Percentiles rank a stretch among this genome's conserved stretches.
These are phyloP conservation scores for Monotropa hypopitys DNA, from an alignment of 179 eudicot species.

Conservation along the genomic window DNA sequence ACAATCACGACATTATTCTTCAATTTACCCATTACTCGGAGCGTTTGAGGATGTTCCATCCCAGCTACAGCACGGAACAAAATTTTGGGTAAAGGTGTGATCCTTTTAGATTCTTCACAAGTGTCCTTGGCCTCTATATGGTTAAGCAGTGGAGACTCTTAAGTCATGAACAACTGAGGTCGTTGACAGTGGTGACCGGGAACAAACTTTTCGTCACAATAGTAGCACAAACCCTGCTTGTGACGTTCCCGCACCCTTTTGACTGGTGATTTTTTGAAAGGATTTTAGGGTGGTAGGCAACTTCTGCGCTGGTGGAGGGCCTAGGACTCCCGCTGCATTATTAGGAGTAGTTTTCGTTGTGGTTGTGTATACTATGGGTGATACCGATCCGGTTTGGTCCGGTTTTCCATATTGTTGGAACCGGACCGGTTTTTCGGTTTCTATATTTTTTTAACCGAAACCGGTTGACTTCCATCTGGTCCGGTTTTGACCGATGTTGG, in stretches of 20 bases:
- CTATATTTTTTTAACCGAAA: no score
- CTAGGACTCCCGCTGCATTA: no score
- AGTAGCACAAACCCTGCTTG: conserved; percentile 5
- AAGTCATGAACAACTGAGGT: conserved; percentile 4
- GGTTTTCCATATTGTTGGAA: no score
- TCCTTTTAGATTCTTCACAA: neutral
- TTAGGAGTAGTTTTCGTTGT: no score
- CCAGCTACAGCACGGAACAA: conserved; percentile 11
- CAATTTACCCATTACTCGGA: conserved; percentile 2
- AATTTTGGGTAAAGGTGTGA: neutral
- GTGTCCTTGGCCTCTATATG: neutral
- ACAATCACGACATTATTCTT: conserved; percentile 6
- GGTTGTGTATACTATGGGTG: no score
- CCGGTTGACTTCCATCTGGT: no score
- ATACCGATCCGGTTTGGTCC: no score
- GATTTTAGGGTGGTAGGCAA: no score
- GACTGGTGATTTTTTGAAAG: neutral
- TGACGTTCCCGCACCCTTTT: conserved; percentile 1
- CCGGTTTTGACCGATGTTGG: no score
- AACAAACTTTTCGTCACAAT: neutral
- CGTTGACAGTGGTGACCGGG: neutral
- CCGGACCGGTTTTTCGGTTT: no score
- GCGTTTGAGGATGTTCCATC: neutral
- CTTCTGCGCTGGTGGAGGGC: no score
- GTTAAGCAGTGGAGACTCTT: neutral